Evolutionary conservation across 2,329 filamentous ascomycete species (phyloP), one percentile per base, ranked within the genome.

Genomic region (Ceratocystis diversiconidia): DNA sequence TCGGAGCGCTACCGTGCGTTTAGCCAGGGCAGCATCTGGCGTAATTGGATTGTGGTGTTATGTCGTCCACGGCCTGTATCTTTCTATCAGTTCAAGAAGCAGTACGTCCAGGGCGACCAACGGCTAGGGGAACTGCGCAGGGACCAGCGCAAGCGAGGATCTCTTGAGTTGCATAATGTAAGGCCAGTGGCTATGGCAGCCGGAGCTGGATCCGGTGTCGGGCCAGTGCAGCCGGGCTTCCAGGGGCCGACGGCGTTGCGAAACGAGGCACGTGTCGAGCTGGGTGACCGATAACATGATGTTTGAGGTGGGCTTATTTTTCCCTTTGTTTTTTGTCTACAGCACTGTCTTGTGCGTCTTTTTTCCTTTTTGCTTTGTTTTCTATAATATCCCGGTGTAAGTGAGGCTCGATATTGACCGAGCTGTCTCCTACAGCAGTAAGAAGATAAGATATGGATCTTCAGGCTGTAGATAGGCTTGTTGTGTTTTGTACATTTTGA

Each of bases 1-100:
- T 87, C 88, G 71, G 92, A 99, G 73, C 85, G 94, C 12, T 95
- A 96, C 75, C 82, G 92, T 55, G 90, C 94, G 1, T 99, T 95
- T 71, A 92, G 85, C 1, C 91, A 95, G 72, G 86, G 85, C 44
- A 87, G 79, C 70, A 78, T 87, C 61, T 75, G 88, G 71, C 86
- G 82, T 71, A 99, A 99, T 75, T 91, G 89, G 82, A 75, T 89
- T 46, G 82, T 86, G 6, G 91, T 96, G 12, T 79, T 97, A 62
- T 87, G 86, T 70, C 85, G 92, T 61, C 92, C 94, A 12, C 83
- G 92, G 22, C 86, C 90, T 22, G 92, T 92, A 6, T 92, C 89
- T 0, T 97, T 96, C 74, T 84, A 96, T 72, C 83, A 84, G 68
- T 96, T 97, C 79, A 96, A 96, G 77, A 78, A 78, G 55, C 77